Conservation (phyloP, 495 filamentous ascomycete species). For the Podospora pseudocomata region DNA sequence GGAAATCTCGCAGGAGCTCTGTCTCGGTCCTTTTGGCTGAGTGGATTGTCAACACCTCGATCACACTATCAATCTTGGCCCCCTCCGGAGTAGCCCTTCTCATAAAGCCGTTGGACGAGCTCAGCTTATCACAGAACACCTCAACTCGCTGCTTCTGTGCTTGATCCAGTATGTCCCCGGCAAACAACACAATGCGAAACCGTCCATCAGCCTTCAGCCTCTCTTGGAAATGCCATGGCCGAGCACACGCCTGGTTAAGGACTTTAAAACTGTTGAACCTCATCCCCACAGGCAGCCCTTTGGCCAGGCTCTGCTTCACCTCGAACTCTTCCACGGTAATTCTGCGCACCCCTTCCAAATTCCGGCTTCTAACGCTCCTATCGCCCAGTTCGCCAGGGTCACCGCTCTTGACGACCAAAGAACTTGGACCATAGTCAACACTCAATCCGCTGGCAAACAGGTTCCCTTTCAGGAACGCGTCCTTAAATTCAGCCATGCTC, state of each 20-base stretch:
- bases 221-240: constrained; percentile 53
- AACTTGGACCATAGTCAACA: constrained; percentile 34
- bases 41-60: constrained; percentile 63
- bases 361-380: constrained; percentile 44
- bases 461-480: constrained; percentile 37
- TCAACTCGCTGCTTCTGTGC: constrained; percentile 46
- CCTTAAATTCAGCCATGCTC: constrained; percentile 45
- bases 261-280: constrained; percentile 59
- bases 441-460: constrained; percentile 38
- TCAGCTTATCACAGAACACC: constrained; percentile 41
- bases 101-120: constrained; percentile 35
- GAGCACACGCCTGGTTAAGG: constrained; percentile 55
- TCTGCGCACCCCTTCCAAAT: constrained; percentile 5
- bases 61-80: constrained; percentile 37
- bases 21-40: constrained; percentile 47
- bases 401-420: constrained; percentile 28
- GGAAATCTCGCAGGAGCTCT: constrained; percentile 55
- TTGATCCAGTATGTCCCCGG: constrained; percentile 51
- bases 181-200: constrained; percentile 64
- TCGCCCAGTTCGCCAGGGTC: constrained; percentile 35
- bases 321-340: constrained; percentile 19
- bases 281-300: constrained; percentile 40
- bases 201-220: constrained; percentile 52
- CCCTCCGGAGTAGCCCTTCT: constrained; percentile 43
- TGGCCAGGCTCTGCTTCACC: constrained; percentile 25